A percentile compares a stretch with the other conserved stretches of the same genome.
phyloP scores from a whole-genome alignment of 1,284 basidiomycete species.

The Cutaneotrichosporon cutaneum region DNA sequence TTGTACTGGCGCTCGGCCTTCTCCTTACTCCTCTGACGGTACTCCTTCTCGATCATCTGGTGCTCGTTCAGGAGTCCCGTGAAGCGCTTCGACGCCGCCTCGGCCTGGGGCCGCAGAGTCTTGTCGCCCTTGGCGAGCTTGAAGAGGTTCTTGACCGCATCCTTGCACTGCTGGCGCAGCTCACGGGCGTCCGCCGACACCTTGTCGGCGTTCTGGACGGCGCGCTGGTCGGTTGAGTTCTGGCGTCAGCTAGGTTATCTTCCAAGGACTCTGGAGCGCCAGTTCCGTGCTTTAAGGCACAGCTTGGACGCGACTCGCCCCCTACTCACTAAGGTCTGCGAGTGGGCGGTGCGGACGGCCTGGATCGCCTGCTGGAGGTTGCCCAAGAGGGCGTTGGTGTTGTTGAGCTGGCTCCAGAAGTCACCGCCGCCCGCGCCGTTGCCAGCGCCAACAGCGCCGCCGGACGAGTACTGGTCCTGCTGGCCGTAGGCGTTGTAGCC shows the following conservation, averaged over 20 bases:
- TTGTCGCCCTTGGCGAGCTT: constrained; percentile 73
- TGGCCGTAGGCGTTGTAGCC: constrained; percentile 43
- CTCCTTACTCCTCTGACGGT: constrained; percentile 89
- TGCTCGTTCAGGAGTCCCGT: constrained; percentile 57
- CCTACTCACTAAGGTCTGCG: constrained; percentile 4
- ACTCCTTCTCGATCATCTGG: constrained; percentile 89
- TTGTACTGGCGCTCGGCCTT: constrained; percentile 93
- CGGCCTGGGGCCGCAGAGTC: constrained; percentile 77
- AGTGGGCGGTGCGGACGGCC: constrained; percentile 47
- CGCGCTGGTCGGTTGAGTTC: constrained; percentile 48
- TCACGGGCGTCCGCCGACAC: constrained; percentile 75
- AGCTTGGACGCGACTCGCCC: neutral
- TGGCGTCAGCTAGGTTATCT: constrained; percentile 20
- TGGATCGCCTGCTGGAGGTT: constrained; percentile 50
- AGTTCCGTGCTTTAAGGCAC: neutral
- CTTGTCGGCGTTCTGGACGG: constrained; percentile 59
- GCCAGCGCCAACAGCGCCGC: constrained; percentile 27
- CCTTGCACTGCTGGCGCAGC: constrained; percentile 70
- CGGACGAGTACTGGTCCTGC: constrained; percentile 43
- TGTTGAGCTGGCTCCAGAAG: constrained; percentile 48
- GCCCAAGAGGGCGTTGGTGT: constrained; percentile 38
- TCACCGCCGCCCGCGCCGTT: constrained; percentile 28
- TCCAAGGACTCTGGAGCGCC: neutral
- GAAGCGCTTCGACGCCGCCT: constrained; percentile 55
- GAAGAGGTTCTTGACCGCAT: constrained; percentile 74